Conservation (phyloP, 139 green algal species). For the Mesotaenium endlicherianum region DNA sequence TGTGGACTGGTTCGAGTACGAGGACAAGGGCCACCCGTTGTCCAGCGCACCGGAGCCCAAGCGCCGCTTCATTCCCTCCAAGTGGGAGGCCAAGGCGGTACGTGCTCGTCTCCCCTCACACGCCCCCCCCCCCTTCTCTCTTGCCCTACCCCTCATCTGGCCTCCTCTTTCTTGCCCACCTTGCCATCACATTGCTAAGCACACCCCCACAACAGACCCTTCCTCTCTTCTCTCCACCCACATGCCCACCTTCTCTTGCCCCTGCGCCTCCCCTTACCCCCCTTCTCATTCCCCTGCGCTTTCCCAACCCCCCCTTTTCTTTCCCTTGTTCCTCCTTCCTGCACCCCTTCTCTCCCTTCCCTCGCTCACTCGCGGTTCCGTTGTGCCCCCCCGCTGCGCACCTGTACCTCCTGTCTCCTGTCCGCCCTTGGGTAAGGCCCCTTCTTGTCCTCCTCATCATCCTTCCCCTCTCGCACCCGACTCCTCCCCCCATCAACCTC, state of each 20-base stretch:
- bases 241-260: neutral
- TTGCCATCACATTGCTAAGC: too few species aligned
- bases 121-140: neutral
- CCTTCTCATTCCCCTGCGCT: neutral
- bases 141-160: neutral
- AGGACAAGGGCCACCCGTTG: conserved; percentile 77
- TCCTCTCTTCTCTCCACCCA: neutral
- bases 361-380: too few species aligned
- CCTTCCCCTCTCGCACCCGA: too few species aligned
- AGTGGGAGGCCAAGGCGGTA: conserved; percentile 92
- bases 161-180: neutral
- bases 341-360: too few species aligned
- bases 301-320: neutral
- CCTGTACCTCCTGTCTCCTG: neutral
- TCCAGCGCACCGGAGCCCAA: conserved; percentile 86
- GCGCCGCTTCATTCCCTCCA: conserved; percentile 90
- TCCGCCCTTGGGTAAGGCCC: neutral
- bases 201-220: too few species aligned
- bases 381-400: too few species aligned
- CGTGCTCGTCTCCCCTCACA: neutral
- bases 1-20: conserved; percentile 75
- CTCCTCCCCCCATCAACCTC: too few species aligned
- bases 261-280: neutral
- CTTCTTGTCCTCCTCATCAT: too few species aligned
- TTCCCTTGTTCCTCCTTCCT: too few species aligned